phyloP scores from a whole-genome alignment of 176 grass and related monocot species.

The Oryza longistaminata region DNA sequence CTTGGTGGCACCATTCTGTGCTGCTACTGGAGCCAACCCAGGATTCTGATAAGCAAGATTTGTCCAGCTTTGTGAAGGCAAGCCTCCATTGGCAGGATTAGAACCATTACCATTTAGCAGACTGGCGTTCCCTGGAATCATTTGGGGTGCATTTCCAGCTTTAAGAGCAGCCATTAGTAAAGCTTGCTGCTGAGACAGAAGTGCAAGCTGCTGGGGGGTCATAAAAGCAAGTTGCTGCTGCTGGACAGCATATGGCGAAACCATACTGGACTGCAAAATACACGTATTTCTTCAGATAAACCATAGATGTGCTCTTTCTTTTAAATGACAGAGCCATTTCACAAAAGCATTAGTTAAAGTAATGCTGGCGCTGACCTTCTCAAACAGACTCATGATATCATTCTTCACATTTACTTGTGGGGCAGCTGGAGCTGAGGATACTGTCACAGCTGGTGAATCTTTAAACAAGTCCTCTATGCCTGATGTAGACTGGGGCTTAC shows the following conservation, averaged over 20 bases:
- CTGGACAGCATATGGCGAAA: slow-evolving; percentile 80
- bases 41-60: slow-evolving; percentile 69
- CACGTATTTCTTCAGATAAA: slow-evolving; percentile 27
- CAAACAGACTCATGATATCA: slow-evolving; percentile 98
- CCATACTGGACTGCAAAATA: slow-evolving; percentile 84
- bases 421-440: slow-evolving; percentile 59
- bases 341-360: slow-evolving; percentile 9
- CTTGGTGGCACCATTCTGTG: slow-evolving; percentile 59
- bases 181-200: slow-evolving; percentile 94
- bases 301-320: neutral
- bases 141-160: slow-evolving; percentile 59
- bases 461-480: slow-evolving; percentile 93
- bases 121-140: slow-evolving; percentile 45
- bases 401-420: slow-evolving; percentile 63
- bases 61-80: slow-evolving; percentile 61
- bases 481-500: slow-evolving; percentile 52
- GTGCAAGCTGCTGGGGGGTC: slow-evolving; percentile 67
- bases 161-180: slow-evolving; percentile 82
- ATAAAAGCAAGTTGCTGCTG: slow-evolving; percentile 58
- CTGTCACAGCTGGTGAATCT: slow-evolving; percentile 60
- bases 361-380: slow-evolving; percentile 67
- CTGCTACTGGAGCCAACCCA: slow-evolving; percentile 38
- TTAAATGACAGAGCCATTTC: neutral
- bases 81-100: slow-evolving; percentile 40
- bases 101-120: slow-evolving; percentile 52